Base-by-base conservation (phyloP, 148 eudicot species). In the Rhododendron mucronatum region DNA sequence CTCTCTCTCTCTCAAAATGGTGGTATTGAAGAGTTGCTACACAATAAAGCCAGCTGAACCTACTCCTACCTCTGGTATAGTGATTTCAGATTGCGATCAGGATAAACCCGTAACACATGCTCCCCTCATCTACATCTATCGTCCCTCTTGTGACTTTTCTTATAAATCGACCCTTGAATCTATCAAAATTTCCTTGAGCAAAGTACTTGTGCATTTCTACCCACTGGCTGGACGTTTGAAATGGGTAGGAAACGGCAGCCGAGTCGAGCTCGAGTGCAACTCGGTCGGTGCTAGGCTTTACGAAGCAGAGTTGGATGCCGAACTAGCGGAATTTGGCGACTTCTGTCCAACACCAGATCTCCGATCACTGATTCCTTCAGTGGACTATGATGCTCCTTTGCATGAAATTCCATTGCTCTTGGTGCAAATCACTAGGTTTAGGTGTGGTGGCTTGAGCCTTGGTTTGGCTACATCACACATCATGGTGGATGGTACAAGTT, bases 321-420 rank as follows among this genome's bases (percentile, higher is more conserved):
- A 67, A 41, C 14, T 89, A 0, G 87, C 81, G 2, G 88, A 89
- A 39, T 76, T 75, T 28, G 90, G 85, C 2, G 90, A 89, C 37
- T 85, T 87, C 55, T 47, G 84, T 10, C 84, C 84, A 5, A 57
- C 74, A 1, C 48, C 67, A 5, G 51, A 77, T 71, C 44, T 89
- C 74, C 65, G 67, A 33, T 41, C 83, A 7, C 85, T 90, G 13
- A 67, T 86, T 3, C 91, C 91, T 7, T 37, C 86, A 3, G 88
- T 90, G 1, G 89, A 88, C 44, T 84, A 87, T 30, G 23, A 21
- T 5, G 41, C n/a, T 10, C 86, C 89, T n/a, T 73, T 84, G 21
- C 88, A 90, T 9, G 88, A 86, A 77, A 37, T 83, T 8, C 91
- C 91, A 7, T 6, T 90, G 57, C 33, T 86, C 2, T 48, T 86